A percentile compares a stretch with the other conserved stretches of the same genome.
Conservation (phyloP, 1,139 yeast genomes). For the Pichia sp. region DNA sequence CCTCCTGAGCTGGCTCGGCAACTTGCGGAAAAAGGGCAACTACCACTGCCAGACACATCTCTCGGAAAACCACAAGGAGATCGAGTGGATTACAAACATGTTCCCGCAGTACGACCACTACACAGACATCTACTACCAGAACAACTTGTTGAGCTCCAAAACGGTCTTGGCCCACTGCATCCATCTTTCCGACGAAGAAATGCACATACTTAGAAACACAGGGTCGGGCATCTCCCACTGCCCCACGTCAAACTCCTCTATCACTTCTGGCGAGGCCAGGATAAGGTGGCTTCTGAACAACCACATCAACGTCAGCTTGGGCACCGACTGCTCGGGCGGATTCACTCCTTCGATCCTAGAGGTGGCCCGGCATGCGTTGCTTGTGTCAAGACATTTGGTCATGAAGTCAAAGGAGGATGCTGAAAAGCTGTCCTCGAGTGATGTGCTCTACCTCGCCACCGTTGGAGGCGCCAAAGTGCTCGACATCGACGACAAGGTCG, state of each 20-base stretch:
- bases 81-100: slow-evolving; percentile 64
- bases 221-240: slow-evolving; percentile 84
- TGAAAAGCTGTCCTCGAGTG: slow-evolving; percentile 58
- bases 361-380: slow-evolving; percentile 70
- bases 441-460: slow-evolving; percentile 78
- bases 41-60: slow-evolving; percentile 88
- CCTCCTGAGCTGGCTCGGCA: slow-evolving; percentile 61
- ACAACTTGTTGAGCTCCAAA: slow-evolving; percentile 52
- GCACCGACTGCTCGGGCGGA: slow-evolving; percentile 94
- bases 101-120: slow-evolving; percentile 71
- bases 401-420: slow-evolving; percentile 48
- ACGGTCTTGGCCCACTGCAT: slow-evolving; percentile 90
- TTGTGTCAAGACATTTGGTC: slow-evolving; percentile 80
- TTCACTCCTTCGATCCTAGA: slow-evolving; percentile 74
- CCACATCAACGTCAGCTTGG: slow-evolving; percentile 74
- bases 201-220: slow-evolving; percentile 47
- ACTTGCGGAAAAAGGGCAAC: slow-evolving; percentile 43
- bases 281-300: slow-evolving; percentile 63
- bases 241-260: slow-evolving; percentile 85
- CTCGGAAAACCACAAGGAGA: slow-evolving; percentile 72
- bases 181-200: slow-evolving; percentile 65
- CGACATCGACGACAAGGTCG: slow-evolving; percentile 53
- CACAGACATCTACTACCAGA: slow-evolving; percentile 71
- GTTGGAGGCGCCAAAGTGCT: slow-evolving; percentile 86
- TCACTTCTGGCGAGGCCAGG: slow-evolving; percentile 90